phyloP scores from a whole-genome alignment of 768 basidiomycete species.

The Boletus tylopilopsis region DNA sequence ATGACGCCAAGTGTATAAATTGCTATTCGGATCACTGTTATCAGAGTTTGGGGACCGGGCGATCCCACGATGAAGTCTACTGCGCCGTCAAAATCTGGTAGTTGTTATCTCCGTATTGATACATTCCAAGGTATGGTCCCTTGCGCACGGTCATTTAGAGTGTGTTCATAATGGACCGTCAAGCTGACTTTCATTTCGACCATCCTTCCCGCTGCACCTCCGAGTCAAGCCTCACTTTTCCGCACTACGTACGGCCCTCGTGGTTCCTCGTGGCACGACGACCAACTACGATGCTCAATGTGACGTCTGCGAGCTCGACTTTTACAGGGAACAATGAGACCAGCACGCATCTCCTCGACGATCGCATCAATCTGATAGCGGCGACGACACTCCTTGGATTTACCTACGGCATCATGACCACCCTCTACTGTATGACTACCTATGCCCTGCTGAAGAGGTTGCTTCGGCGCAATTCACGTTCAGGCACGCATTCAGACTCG shows the following conservation, averaged over 20 bases:
- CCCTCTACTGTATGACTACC: constrained; percentile 18
- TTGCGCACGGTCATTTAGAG: constrained; percentile 26
- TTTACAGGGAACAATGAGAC: constrained; percentile 2
- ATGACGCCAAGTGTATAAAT: constrained; percentile 1
- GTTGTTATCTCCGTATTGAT: constrained; percentile 14
- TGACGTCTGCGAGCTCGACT: constrained; percentile 8
- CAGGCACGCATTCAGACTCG: constrained; percentile 5
- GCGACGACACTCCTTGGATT: constrained; percentile 23
- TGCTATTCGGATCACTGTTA: constrained; percentile 13
- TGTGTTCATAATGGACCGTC: constrained; percentile 14
- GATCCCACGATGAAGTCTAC: constrained; percentile 6
- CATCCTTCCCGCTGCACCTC: constrained; percentile 5
- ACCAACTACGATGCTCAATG: constrained; percentile 3
- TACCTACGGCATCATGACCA: constrained; percentile 19
- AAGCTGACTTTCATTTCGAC: constrained; percentile 13
- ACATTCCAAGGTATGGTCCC: not conserved
- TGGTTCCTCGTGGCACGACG: constrained; percentile 5
- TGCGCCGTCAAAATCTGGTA: not conserved
- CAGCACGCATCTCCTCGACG: constrained; percentile 10
- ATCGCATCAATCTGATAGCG: constrained; percentile 24
- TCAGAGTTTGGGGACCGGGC: constrained; percentile 17
- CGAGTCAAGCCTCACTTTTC: constrained; percentile 2
- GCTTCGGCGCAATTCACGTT: constrained; percentile 2
- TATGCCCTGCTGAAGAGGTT: constrained; percentile 22
- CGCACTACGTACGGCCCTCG: constrained; percentile 5